A percentile compares a stretch with the other conserved stretches of the same genome.
These are phyloP conservation scores for Fusarium pseudograminearum DNA, from an alignment of 2,329 filamentous ascomycete genomes.

Conservation along the genomic window DNA sequence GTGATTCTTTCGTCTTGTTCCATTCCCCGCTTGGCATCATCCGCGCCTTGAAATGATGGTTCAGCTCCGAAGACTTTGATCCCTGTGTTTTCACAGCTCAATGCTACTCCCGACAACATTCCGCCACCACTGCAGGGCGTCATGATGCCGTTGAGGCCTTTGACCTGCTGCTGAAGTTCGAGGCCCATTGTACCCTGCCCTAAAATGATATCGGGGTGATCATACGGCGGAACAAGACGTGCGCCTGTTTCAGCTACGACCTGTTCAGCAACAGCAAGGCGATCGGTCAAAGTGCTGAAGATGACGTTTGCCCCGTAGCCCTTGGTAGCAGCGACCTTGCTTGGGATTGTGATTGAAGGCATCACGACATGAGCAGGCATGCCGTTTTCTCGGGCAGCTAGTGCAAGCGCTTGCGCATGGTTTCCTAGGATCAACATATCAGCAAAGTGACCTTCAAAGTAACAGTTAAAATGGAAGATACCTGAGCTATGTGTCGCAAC, in stretches of 20 bases:
- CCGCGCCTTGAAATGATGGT: not conserved
- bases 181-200: constrained; percentile 9
- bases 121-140: not conserved
- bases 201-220: not conserved
- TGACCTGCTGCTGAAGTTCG: not conserved
- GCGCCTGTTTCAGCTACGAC: not conserved
- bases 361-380: constrained; percentile 11
- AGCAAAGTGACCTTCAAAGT: accelerated
- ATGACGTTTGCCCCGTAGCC: constrained; percentile 2
- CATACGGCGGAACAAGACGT: not conserved
- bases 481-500: constrained; percentile 9
- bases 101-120: not conserved
- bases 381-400: not conserved
- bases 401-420: constrained; percentile 5
- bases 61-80: constrained; percentile 8
- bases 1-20: not conserved
- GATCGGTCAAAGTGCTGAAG: constrained; percentile 4
- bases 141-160: not conserved
- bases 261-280: not conserved
- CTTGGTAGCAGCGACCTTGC: constrained; percentile 6
- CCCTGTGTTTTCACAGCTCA: not conserved
- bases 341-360: constrained; percentile 2
- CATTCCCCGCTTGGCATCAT: constrained; percentile 6
- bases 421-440: not conserved
- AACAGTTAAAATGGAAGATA: not conserved